These are phyloP conservation scores for Sherardia arvensis DNA, from an alignment of 257 asterid genomes.

Conservation along the genomic window DNA sequence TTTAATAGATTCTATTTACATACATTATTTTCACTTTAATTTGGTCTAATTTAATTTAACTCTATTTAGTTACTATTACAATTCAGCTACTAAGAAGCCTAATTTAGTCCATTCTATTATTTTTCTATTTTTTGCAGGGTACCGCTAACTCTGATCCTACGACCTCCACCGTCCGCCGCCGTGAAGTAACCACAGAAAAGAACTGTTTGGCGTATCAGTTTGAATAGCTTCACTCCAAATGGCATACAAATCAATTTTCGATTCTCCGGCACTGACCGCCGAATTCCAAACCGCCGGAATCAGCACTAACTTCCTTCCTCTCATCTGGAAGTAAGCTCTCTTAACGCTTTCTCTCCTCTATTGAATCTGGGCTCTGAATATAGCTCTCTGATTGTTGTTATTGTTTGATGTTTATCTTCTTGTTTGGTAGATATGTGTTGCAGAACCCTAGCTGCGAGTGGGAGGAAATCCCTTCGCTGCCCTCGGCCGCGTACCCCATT, in stretches of 20 bases:
- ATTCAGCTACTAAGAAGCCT: too few relatives aligned
- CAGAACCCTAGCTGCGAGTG: constrained; percentile 65
- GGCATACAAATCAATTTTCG: constrained; percentile 67
- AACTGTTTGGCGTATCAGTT: background rate
- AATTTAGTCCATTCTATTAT: background rate
- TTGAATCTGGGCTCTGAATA: background rate
- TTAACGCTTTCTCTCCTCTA: background rate
- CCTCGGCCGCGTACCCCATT: constrained; percentile 61
- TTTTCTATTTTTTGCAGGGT: background rate
- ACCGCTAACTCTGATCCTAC: background rate
- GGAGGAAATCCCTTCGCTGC: constrained; percentile 83
- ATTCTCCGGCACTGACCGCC: constrained; percentile 48
- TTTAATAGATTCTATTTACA: too few relatives aligned
- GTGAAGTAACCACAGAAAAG: background rate
- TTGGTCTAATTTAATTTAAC: too few relatives aligned
- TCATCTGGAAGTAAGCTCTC: constrained; percentile 62
- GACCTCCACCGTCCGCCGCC: background rate
- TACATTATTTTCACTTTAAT: too few relatives aligned
- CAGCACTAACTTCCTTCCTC: constrained; percentile 63
- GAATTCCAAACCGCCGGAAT: constrained; percentile 67
- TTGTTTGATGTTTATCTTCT: background rate
- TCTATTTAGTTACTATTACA: too few relatives aligned
- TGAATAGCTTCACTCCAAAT: constrained; percentile 8
- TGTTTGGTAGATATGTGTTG: constrained; percentile 24
- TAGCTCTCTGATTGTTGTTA: background rate